Evolutionary conservation across 2,329 filamentous ascomycete genomes (phyloP).

Genomic region (Diaporthe citriasiana): DNA sequence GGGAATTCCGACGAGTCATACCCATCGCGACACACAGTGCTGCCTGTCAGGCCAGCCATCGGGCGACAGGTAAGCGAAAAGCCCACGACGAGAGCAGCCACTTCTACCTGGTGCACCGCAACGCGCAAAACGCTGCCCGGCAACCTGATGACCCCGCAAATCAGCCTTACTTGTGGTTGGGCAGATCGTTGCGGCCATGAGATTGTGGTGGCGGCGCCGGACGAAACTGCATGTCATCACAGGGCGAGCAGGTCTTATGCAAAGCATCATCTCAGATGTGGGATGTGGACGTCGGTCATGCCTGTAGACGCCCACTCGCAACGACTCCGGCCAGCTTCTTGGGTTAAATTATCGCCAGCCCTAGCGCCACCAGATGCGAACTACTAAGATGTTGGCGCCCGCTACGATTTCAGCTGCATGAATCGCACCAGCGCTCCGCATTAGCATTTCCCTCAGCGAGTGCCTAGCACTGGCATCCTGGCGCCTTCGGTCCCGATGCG

Average conservation of each 20-base stretch:
- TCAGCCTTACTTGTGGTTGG: conserved; percentile 9
- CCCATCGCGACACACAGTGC: conserved; percentile 1
- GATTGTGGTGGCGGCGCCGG: conserved; percentile 1
- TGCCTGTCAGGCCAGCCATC: conserved; percentile 14
- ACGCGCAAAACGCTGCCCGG: neutral
- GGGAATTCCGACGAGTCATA: conserved; percentile 24
- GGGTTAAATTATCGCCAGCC: conserved; percentile 28
- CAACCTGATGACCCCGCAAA: neutral
- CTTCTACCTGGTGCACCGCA: neutral
- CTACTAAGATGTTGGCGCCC: conserved; percentile 11
- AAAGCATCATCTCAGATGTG: neutral
- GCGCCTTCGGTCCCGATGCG: conserved; percentile 24
- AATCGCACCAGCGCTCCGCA: neutral
- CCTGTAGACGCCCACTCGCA: neutral
- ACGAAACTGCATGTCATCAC: conserved; percentile 17
- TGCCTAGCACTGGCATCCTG: conserved; percentile 15
- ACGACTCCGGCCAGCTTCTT: conserved; percentile 17
- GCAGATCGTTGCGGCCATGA: neutral
- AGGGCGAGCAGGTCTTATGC: neutral
- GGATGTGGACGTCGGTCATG: neutral
- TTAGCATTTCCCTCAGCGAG: neutral
- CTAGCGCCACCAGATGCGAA: conserved; percentile 21
- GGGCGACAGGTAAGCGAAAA: neutral
- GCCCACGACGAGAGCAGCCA: neutral
- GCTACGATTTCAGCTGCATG: conserved; percentile 24